These are phyloP conservation scores for Pythium plurisporium DNA, from an alignment of 352 stramenopile species.

Conservation along the genomic window DNA sequence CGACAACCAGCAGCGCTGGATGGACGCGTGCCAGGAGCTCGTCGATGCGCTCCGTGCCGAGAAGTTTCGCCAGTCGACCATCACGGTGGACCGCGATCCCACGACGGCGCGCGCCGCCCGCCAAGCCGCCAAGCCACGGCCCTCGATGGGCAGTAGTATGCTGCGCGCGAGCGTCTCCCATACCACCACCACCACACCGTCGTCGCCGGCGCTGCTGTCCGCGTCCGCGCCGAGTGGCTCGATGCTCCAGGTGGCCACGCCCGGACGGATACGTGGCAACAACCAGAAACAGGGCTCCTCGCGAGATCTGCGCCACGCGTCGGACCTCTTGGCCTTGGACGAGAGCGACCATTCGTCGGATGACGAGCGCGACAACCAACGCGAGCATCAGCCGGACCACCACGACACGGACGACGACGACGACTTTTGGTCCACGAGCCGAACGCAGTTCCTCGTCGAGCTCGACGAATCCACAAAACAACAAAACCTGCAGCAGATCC, in stretches of 20 bases:
- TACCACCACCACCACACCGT: no score
- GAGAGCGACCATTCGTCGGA: constrained; percentile 11
- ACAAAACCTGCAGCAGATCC: constrained; percentile 7
- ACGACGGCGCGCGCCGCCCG: constrained; percentile 6
- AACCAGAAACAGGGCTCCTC: constrained; percentile 1
- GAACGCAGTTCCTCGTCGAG: background rate
- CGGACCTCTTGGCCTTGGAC: constrained; percentile 3
- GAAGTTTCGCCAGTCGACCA: constrained; percentile 49
- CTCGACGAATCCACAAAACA: constrained; percentile 8
- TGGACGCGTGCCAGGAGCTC: constrained; percentile 62
- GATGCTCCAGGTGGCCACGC: background rate
- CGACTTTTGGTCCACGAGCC: constrained; percentile 17
- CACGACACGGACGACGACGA: constrained; percentile 23
- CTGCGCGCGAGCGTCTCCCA: background rate
- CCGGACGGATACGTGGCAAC: constrained; percentile 2
- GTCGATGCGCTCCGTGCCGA: constrained; percentile 57
- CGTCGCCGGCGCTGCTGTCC: constrained; percentile 4
- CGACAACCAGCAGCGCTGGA: constrained; percentile 64
- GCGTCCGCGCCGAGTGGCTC: background rate
- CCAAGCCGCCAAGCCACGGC: background rate
- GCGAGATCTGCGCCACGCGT: background rate
- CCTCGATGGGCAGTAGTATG: background rate
- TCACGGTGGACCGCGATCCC: constrained; percentile 17
- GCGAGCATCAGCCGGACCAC: background rate
- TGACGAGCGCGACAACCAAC: constrained; percentile 13